phyloP scores from a whole-genome alignment of 176 grass and related monocot genomes.

The Areca catechu region DNA sequence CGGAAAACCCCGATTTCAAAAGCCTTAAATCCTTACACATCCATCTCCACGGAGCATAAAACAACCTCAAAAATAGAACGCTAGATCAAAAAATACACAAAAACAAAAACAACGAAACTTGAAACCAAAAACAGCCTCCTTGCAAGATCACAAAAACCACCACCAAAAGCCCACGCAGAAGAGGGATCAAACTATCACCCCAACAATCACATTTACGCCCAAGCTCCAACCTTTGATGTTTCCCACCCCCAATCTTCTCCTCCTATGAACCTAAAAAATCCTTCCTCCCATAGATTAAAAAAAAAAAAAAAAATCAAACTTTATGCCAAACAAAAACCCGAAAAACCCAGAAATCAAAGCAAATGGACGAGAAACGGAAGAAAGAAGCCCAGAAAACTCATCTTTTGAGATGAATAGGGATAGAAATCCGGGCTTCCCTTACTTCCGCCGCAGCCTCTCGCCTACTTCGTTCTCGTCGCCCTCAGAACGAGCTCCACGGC shows the following conservation, averaged over 20 bases:
- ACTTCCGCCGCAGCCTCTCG: too few relatives aligned
- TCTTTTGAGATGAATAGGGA: not conserved
- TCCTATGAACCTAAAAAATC: not conserved
- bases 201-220: not conserved
- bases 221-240: too few relatives aligned
- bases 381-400: slow-evolving; percentile 1
- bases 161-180: not conserved
- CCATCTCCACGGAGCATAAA: not conserved
- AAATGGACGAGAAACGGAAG: slow-evolving; percentile 1
- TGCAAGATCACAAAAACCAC: not conserved
- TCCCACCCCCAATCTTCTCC: not conserved
- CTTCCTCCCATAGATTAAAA: not conserved
- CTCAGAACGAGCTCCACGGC: too few relatives aligned
- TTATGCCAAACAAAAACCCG: not conserved
- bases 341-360: not conserved
- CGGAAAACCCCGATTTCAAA: not conserved
- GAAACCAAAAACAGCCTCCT: not conserved
- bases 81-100: not conserved
- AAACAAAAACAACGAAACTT: not conserved
- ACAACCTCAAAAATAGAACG: not conserved
- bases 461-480: too few relatives aligned
- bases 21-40: not conserved
- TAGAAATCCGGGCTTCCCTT: slow-evolving; percentile 2
- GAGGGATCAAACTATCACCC: not conserved
- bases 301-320: slow-evolving; percentile 1